Conservation (phyloP, 345 rosid species). For the thale cress (Arabidopsis thaliana) region TAIR10.1 NC_003075.7:6425001-6425500, state of each 20-base stretch:
- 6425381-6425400: background rate
- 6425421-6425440: no score
- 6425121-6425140: background rate
- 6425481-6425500: background rate
- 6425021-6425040: background rate
- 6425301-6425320: slow-evolving; percentile 4
- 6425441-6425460: background rate
- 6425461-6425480: background rate
- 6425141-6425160: background rate
- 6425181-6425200: background rate
- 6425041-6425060: background rate
- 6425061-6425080: background rate
- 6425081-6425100: background rate
- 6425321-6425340: background rate
- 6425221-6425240: background rate
- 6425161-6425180: background rate
- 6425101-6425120: background rate
- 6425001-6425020: background rate
- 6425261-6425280: background rate
- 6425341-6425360: background rate
- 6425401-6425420: no score
- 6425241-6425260: background rate
- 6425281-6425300: slow-evolving; percentile 1
- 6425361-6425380: background rate
- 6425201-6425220: background rate